Evolutionary conservation across 75 land plant species (phyloP).

Genomic region (Larix kaempferi): DNA sequence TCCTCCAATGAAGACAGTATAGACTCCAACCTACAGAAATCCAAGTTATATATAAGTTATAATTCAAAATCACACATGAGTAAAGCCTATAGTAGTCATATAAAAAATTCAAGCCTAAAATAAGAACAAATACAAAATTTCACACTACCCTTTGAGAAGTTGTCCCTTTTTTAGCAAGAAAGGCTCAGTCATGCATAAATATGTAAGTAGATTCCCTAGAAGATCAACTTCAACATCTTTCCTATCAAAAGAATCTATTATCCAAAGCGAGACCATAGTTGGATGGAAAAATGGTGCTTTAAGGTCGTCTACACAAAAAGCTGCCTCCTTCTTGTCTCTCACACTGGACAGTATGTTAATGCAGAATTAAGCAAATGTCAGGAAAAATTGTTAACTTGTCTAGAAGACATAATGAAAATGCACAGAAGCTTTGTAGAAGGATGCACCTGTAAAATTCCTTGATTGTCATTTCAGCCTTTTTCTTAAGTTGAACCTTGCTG

Average conservation of each 20-base stretch:
- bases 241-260: slow-evolving; percentile 78
- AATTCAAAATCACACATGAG: slow-evolving; percentile 2
- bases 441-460: slow-evolving; percentile 84
- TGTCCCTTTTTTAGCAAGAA: slow-evolving; percentile 49
- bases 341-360: slow-evolving; percentile 48
- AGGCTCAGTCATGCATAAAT: slow-evolving; percentile 45
- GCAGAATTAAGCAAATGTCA: background rate
- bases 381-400: too few species aligned
- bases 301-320: slow-evolving; percentile 75
- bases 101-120: too few species aligned
- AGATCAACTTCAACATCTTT: slow-evolving; percentile 72
- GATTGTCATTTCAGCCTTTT: slow-evolving; percentile 63
- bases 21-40: slow-evolving; percentile 62
- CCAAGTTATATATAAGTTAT: slow-evolving; percentile 6
- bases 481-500: slow-evolving; percentile 46
- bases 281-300: slow-evolving; percentile 70
- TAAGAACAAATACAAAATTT: too few species aligned
- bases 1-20: slow-evolving; percentile 72
- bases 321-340: slow-evolving; percentile 73
- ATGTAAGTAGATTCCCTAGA: slow-evolving; percentile 57
- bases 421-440: too few species aligned
- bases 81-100: background rate
- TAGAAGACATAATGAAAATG: too few species aligned
- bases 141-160: slow-evolving; percentile 66
- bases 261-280: slow-evolving; percentile 72